Evolutionary conservation across 106 monocot genomes (phyloP), one percentile per base, ranked within the genome.

Genomic region (Phalaenopsis equestris): DNA sequence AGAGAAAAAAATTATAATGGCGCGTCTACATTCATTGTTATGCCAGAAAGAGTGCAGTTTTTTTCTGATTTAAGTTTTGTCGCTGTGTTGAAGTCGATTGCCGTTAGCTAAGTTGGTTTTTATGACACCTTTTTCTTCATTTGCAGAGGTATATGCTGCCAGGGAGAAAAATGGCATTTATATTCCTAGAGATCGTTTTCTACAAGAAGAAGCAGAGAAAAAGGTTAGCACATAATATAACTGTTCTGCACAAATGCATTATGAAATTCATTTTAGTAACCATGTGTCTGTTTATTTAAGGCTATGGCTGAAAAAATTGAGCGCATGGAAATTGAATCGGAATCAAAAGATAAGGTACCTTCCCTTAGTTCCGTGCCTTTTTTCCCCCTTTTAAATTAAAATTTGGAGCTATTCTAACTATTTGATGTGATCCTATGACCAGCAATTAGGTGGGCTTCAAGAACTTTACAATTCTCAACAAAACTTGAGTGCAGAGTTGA

Each of bases 81-180:
- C 21, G 2, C 61, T 61, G 18, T 61, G 61, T 19, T 61, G 4
- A 61, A 61, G 21, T 5, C 6, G n/a, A 23, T 19, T 3, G 1
- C 37, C 36, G 14, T 68, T 39, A 39, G 12, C 15, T 70, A 12
- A 39, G 24, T 23, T 39, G 2, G 36, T 38, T 70, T 52, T 39
- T 70, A 38, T 70, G 36, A 39, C 70, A 70, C 38, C 14, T 6
- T 24, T 67, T 70, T 39, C 49, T 49, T 47, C 48, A 77, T 46
- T 68, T 58, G 45, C 88, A 99, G 98, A 99, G 87, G 92, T 99
- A 41, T 99, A 86, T 91, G 92, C 98, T 86, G 94, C 98, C 79
- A 91, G 98, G 80, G 98, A 99, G 83, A 99, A 99, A 85, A 94
- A 99, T 85, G 98, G 98, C 14, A 93, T 99, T 42, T 99, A 99